These are phyloP conservation scores for Drosera spatulata DNA, from an alignment of 179 eudicot species.

Conservation along the genomic window DNA sequence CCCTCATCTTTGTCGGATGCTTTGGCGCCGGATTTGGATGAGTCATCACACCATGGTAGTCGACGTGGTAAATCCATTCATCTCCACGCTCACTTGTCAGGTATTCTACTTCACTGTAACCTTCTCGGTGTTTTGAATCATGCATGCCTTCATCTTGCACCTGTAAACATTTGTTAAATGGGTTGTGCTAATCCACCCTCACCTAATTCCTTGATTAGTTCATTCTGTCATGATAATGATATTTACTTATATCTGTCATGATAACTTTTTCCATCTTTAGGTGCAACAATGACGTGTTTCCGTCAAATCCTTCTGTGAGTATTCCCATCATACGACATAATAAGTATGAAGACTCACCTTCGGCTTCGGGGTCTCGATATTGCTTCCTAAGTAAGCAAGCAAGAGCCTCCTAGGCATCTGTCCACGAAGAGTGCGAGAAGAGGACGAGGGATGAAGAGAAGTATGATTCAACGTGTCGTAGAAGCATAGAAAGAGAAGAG, in stretches of 20 bases:
- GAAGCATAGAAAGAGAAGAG: background rate
- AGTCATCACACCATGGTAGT: slow-evolving; percentile 52
- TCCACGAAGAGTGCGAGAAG: background rate
- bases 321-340: background rate
- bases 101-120: background rate
- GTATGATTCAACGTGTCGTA: background rate
- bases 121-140: background rate
- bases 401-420: background rate
- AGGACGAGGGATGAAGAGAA: background rate
- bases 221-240: background rate
- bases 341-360: background rate
- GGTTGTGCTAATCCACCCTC: background rate
- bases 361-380: background rate
- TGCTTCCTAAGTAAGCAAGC: background rate
- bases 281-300: background rate
- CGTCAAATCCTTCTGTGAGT: background rate
- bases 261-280: background rate
- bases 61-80: slow-evolving; percentile 35
- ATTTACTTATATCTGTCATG: too few relatives aligned
- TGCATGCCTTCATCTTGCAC: background rate
- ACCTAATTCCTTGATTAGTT: background rate
- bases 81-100: slow-evolving; percentile 12
- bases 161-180: background rate
- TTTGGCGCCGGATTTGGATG: slow-evolving; percentile 44
- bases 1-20: slow-evolving; percentile 29